These are phyloP conservation scores for Xerocomellus amylosporus DNA, from an alignment of 768 basidiomycete genomes.

Conservation along the genomic window DNA sequence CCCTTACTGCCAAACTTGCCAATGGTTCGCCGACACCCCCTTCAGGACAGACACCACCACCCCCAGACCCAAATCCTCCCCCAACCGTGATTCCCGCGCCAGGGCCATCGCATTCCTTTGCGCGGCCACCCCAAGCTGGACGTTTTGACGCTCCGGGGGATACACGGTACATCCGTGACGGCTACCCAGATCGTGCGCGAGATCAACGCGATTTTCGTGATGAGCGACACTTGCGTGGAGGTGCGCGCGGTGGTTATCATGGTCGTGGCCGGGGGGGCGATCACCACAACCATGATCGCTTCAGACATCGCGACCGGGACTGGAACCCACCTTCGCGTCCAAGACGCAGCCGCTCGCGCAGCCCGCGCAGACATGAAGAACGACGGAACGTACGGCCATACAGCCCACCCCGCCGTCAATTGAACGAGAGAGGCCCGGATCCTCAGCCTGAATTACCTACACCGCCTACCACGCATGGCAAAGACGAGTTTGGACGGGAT, in stretches of 20 bases:
- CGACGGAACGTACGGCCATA: constrained; percentile 52
- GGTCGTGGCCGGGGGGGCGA: constrained; percentile 69
- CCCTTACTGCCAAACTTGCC: constrained; percentile 52
- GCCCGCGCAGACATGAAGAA: constrained; percentile 59
- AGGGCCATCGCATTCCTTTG: constrained; percentile 22
- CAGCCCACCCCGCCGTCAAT: constrained; percentile 57
- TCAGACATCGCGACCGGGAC: constrained; percentile 47
- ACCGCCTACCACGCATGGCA: constrained; percentile 39
- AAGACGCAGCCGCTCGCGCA: constrained; percentile 69
- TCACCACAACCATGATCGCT: constrained; percentile 42
- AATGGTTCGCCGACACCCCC: constrained; percentile 29
- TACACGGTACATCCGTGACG: constrained; percentile 33
- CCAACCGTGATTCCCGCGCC: neutral
- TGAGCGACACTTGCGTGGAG: constrained; percentile 51
- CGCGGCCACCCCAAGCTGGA: neutral
- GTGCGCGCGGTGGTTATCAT: constrained; percentile 51
- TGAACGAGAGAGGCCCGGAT: constrained; percentile 30
- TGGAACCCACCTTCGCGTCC: constrained; percentile 39
- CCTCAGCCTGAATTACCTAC: constrained; percentile 25
- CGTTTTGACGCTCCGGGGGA: constrained; percentile 39
- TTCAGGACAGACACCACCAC: constrained; percentile 28
- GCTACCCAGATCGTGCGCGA: constrained; percentile 42
- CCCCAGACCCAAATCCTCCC: constrained; percentile 12
- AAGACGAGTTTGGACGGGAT: constrained; percentile 87
- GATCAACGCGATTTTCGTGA: constrained; percentile 49